Base-by-base conservation (phyloP, 306 rosid species). In the Lathyrus oleraceus region DNA sequence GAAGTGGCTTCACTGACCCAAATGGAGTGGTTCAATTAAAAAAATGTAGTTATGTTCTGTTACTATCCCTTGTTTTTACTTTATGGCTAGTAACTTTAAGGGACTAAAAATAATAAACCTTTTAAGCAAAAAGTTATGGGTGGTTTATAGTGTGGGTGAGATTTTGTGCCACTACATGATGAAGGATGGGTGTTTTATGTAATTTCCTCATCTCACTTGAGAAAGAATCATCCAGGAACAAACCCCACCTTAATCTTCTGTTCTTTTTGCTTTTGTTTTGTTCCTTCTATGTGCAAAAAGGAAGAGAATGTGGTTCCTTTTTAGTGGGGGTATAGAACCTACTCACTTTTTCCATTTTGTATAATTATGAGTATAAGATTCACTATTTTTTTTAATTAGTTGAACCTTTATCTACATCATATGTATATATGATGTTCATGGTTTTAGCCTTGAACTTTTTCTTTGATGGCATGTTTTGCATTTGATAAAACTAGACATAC, bases 271-370 rank as follows among this genome's bases (percentile, higher is more conserved):
- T 45, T 58, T 61, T 73, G 38, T 63, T 63, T 48, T 32, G 58
- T 63, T 66, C 73, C 51, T 57, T 48, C 70, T 25, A 51, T 73
- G 75, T 44, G 38, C 19, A 67, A 44, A 39, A 32, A 51, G 11
- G 11, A 61, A 85, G 82, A 84, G 87, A 83, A 88, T 88, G 53
- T 38, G 97, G 76, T 87, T 85, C 94, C 84, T 19, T 83, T 73
- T 78, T 44, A 69, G 81, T 78, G 88, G 84, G 61, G 11, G 23
- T 4, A 15, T 36, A 54, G 90, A 81, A 77, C 79, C 75, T 86
- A 40, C 73, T 73, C 75, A 42, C 6, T 74, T 56, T 67, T 63
- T 71, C 15, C 12, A 53, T 43, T 67, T 65, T 65, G 48, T 65
- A 65, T 71, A 28, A 45, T 20, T 72, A 66, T 40, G 77, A 76